These are phyloP conservation scores for Neurospora tetraspora DNA, from an alignment of 495 filamentous ascomycete genomes.

Conservation along the genomic window DNA sequence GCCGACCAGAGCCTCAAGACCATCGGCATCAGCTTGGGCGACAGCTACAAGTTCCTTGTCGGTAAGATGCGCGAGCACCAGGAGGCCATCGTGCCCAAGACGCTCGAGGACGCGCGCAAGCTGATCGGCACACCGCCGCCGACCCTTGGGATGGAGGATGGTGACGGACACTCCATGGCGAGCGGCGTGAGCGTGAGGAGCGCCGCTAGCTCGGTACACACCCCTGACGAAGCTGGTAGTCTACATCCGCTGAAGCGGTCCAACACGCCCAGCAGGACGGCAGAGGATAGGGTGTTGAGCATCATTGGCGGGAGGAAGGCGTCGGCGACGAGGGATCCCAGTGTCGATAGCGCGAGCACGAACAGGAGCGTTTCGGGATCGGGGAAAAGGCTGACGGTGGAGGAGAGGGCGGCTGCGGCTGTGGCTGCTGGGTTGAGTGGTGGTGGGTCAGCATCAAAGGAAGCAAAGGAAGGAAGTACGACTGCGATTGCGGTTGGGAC, in stretches of 20 bases:
- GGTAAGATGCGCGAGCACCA: conserved; percentile 69
- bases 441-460: conserved; percentile 9
- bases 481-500: background rate
- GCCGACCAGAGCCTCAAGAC: conserved; percentile 87
- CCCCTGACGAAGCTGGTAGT: conserved; percentile 15
- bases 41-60: conserved; percentile 88
- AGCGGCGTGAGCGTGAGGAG: conserved; percentile 8
- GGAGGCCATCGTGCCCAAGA: conserved; percentile 61
- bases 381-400: background rate
- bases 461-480: conserved; percentile 20
- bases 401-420: conserved; percentile 33
- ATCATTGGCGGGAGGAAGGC: conserved; percentile 47
- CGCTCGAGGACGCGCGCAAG: conserved; percentile 82
- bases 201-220: conserved; percentile 33
- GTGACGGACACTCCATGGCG: conserved; percentile 19
- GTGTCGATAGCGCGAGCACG: conserved; percentile 59
- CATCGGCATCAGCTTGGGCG: conserved; percentile 76
- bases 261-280: conserved; percentile 16
- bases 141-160: conserved; percentile 40
- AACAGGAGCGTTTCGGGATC: conserved; percentile 32
- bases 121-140: conserved; percentile 64
- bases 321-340: conserved; percentile 50
- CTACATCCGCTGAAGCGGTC: conserved; percentile 18
- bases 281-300: conserved; percentile 50
- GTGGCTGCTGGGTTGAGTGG: conserved; percentile 21